Evolutionary conservation across 371 early-diverging fungal species (phyloP).

Genomic region (Mortierella polycephala): DNA sequence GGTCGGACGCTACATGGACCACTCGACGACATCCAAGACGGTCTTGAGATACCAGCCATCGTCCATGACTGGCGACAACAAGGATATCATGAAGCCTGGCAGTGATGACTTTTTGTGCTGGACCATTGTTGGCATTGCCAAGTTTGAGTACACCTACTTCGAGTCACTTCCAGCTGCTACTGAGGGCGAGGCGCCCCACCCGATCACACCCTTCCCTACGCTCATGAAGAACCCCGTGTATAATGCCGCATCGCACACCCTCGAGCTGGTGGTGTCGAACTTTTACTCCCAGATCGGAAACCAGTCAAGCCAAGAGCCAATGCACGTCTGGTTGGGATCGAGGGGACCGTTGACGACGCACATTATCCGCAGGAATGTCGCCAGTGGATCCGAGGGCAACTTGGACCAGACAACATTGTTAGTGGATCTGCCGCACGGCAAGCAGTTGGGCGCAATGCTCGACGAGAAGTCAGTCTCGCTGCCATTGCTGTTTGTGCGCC

Average conservation of each 20-base stretch:
- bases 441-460: constrained; percentile 24
- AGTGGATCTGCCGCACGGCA: constrained; percentile 47
- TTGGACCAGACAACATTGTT: constrained; percentile 39
- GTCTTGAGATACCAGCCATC: constrained; percentile 47
- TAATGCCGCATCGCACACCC: constrained; percentile 47
- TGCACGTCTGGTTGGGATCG: constrained; percentile 55
- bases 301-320: constrained; percentile 25
- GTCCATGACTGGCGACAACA: constrained; percentile 33
- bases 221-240: constrained; percentile 53
- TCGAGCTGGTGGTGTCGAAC: constrained; percentile 49
- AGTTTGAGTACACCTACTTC: constrained; percentile 67
- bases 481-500: constrained; percentile 49
- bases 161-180: constrained; percentile 50
- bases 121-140: constrained; percentile 85
- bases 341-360: constrained; percentile 51
- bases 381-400: background rate
- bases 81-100: constrained; percentile 48
- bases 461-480: constrained; percentile 40
- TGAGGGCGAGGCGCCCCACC: constrained; percentile 30
- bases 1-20: constrained; percentile 53
- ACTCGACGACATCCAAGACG: constrained; percentile 44
- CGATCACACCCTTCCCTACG: constrained; percentile 54
- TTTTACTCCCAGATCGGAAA: constrained; percentile 37
- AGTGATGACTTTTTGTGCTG: constrained; percentile 85
- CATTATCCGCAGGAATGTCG: constrained; percentile 34